Base-by-base conservation (phyloP, 768 basidiomycete species). In the Boletellus sp. region DNA sequence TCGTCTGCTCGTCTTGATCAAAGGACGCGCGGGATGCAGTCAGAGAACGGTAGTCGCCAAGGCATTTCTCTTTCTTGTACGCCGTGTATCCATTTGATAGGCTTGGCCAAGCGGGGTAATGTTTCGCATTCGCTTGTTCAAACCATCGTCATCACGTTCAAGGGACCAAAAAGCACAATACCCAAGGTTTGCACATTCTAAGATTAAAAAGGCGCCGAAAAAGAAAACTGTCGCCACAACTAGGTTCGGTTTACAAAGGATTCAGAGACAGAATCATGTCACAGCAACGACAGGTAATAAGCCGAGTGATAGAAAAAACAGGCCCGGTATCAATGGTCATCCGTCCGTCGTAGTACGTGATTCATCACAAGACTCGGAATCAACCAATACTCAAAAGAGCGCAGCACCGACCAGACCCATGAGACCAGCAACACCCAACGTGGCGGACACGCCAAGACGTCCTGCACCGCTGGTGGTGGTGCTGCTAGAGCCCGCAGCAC, bases 321-420 rank as follows among this genome's bases (percentile, higher is more conserved):
- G 51, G 36, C 31, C 33, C 23, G 1, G n/a, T 51, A 42, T 41
- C 34, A 31, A 46, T 54, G 35, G 40, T 54, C 43, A 49, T 51
- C 42, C 28, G 45, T 68, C 57, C 56, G 36, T 52, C 42, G 13
- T 55, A 42, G 37, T 38, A 38, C 4, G 37, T 47, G 35, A 12
- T 44, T 56, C 53, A 40, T 61, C 31, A 40, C 37, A 54, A 42
- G 8, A 4, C 45, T 19, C 19, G 2, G 41, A n/a, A 13, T 12
- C 35, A 7, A 42, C 16, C 43, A 2, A 38, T 28, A 49, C 50
- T 71, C 66, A 79, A 47, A 80, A 69, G 19, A 82, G 66, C 42
- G 70, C 71, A 45, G 75, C 72, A 36, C 80, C 80, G 47, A 79
- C 63, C 38, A 81, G 56, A 19, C 80, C 79, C 61, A 83, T 65